Percentiles rank a stretch among this genome's conserved stretches.
phyloP scores from a whole-genome alignment of 805 yeast genomes.

The Cyberlindnera euphorbiae region DNA sequence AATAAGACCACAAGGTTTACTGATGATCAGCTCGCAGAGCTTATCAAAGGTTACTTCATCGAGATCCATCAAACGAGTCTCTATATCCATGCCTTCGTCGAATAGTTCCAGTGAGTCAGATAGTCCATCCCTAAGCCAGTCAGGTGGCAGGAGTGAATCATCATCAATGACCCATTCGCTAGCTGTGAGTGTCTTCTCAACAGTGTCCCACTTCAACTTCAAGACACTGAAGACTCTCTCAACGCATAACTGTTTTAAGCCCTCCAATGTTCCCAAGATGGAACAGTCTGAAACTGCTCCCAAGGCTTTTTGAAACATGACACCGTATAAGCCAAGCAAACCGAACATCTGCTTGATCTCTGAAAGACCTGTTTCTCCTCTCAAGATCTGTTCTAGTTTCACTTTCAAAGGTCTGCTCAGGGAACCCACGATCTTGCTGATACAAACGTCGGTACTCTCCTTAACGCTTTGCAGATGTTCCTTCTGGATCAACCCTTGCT shows the following conservation, averaged over 20 bases:
- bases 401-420: slow-evolving; percentile 57
- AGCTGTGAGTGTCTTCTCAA: slow-evolving; percentile 21
- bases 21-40: slow-evolving; percentile 40
- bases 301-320: slow-evolving; percentile 49
- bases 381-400: slow-evolving; percentile 61
- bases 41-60: slow-evolving; percentile 30
- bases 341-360: slow-evolving; percentile 55
- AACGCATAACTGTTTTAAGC: slow-evolving; percentile 31
- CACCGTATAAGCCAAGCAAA: slow-evolving; percentile 59
- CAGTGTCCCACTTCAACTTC: slow-evolving; percentile 30
- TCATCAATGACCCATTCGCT: slow-evolving; percentile 31
- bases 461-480: slow-evolving; percentile 18
- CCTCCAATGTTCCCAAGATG: slow-evolving; percentile 25
- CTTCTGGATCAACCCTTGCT: slow-evolving; percentile 23
- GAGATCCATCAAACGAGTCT: slow-evolving; percentile 35
- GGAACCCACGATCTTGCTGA: slow-evolving; percentile 46
- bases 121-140: slow-evolving; percentile 70
- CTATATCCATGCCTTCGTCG: slow-evolving; percentile 9
- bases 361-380: slow-evolving; percentile 56
- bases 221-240: slow-evolving; percentile 38
- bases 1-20: slow-evolving; percentile 31
- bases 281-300: slow-evolving; percentile 16
- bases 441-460: slow-evolving; percentile 29
- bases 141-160: slow-evolving; percentile 73
- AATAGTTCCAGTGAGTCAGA: slow-evolving; percentile 53